Base-by-base conservation (phyloP, 805 yeast species). In the Yamadazyma akitaensis region DNA sequence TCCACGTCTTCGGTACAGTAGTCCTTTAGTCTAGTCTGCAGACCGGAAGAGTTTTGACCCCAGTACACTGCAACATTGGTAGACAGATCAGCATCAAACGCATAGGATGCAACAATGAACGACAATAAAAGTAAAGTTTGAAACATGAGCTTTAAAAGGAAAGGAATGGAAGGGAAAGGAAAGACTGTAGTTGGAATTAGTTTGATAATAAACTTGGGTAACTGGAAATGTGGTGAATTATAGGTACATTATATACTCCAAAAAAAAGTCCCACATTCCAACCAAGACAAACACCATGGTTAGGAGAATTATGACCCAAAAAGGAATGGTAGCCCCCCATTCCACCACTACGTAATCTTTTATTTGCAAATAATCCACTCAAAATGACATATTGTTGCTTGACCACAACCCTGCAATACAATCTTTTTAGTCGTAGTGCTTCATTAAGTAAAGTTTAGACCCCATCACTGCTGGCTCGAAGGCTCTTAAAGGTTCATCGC, bases 1-100 rank as follows among this genome's bases (percentile, higher is more conserved):
- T 88, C 96, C 21, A 87, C 89, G 40, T 80, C 75, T 46, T 80
- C 78, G 42, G 81, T 73, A 73, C 97, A 89, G 70, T 88, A 88
- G 40, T 61, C 45, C 33, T 55, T 53, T 54, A 72, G 58, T 21
- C 60, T 41, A 46, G 68, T 66, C 55, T 79, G 82, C 39, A 55
- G 39, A 3, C 60, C 51, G 31, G 38, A 33, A 3, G 67, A 58
- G 41, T 60, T 60, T 48, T 62, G 67, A 9, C 67, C 67, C 67
- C 67, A 62, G 37, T 61, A 62, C 10, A 62, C 60, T 5, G 64
- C 67, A 10, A 62, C 57, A 42, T 62, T 60, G 8, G 60, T 51
- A 25, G 59, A 53, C 32, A 58, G 47, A 38, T 47, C 26, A 19
- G 53, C 47, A 37, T 56, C 54, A 42, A 56, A 55, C 17, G 51